Base-by-base conservation (phyloP, 352 stramenopile genomes). In the Globisporangium paroecandrum region DNA sequence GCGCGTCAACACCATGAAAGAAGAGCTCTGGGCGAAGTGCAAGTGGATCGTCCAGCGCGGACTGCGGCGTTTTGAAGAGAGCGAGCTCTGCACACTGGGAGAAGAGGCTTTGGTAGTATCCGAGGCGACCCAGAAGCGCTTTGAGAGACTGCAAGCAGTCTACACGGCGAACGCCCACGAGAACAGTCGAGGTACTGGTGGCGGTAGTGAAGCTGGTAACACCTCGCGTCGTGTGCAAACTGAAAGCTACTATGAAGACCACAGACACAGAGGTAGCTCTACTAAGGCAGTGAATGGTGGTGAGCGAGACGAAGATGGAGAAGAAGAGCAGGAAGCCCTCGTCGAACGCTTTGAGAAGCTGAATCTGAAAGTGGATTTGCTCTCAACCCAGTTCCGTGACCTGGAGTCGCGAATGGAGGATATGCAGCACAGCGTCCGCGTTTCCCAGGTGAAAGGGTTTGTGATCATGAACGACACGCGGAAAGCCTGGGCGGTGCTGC, bases 401-500 rank as follows among this genome's bases (percentile, higher is more conserved):
- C 56, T 77, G 25, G 55, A 75, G 58, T 62, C 58, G 0, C 75
- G 76, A 15, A 71, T 83, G 51, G 70, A 79, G 9, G 74, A 83
- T 38, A 29, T 74, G n/a, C 58, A 70, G 9, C 54, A 71, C 43
- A 76, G 67, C 3, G 54, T 79, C 12, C 61, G 72, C 15, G 20
- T 76, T 5, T 71, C 77, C 0, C 72, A 81, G 41, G 53, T 65
- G 0, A 83, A 79, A 70, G 74, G 77, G 7, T 29, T 62, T 4
- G 69, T 79, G 22, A 75, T 83, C 27, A 75, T 83, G 68, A 83
- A 81, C 34, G 77, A 81, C 56, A 64, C 72, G 2, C 54, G 71
- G 49, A 67, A 71, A 65, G 74, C 29, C 4, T 83, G 77, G 77
- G 55, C 71, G 18, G 61, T 73, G 20, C 34, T 76, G 25, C 78